Evolutionary conservation across 805 yeast species (phyloP).

Genomic region (Metschnikowia vanudenii): DNA sequence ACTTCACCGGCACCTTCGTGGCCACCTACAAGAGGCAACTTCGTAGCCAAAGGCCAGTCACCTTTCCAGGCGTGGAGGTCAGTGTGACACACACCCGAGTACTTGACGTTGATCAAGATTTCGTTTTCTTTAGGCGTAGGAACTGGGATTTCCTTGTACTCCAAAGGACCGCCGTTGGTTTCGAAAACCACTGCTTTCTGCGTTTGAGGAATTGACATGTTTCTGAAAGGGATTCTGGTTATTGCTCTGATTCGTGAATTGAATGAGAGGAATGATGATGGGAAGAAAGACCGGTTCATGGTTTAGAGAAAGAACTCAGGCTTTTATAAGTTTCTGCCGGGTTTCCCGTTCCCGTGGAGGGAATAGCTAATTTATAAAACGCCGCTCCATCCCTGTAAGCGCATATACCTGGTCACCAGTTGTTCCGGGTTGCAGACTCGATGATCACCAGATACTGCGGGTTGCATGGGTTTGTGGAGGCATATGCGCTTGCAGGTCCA

Average conservation of each 20-base stretch:
- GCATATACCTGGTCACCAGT: no score
- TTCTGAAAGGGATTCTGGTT: conserved; percentile 5
- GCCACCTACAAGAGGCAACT: conserved; percentile 48
- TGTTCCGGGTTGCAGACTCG: no score
- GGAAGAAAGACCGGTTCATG: not conserved
- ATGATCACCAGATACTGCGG: no score
- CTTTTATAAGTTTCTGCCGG: no score
- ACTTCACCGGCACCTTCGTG: conserved; percentile 51
- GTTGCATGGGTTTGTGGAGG: no score
- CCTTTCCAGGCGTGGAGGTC: conserved; percentile 50
- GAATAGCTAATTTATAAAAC: no score
- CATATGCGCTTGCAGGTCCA: no score
- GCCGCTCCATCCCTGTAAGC: no score
- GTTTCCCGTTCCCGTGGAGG: no score
- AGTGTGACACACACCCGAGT: conserved; percentile 48
- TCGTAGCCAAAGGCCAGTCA: conserved; percentile 46
- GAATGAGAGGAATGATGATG: conserved; percentile 6
- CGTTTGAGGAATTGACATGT: conserved; percentile 34
- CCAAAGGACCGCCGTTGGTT: conserved; percentile 42
- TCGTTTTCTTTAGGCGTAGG: conserved; percentile 42
- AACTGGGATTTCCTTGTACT: conserved; percentile 40
- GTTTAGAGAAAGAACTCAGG: not conserved
- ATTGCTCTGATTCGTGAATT: conserved; percentile 3
- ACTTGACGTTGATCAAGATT: conserved; percentile 42
- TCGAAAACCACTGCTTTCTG: conserved; percentile 46